Base-by-base conservation (phyloP, 495 filamentous ascomycete species). In the Thermothielavioides terrestris region DNA sequence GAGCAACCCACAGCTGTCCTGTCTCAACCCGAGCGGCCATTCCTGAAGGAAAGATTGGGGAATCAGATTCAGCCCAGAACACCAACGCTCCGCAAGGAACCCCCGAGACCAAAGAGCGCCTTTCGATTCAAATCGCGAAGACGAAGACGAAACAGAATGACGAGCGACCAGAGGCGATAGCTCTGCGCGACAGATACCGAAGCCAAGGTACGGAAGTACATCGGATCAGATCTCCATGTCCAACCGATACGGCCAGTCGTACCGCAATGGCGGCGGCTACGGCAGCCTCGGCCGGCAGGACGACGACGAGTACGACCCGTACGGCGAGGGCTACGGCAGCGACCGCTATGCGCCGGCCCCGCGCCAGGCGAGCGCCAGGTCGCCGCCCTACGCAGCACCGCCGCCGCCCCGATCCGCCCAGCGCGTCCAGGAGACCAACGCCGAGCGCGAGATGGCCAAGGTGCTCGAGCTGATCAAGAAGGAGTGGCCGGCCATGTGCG, bases 401-500 rank as follows among this genome's bases (percentile, higher is more conserved):
- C 59, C 56, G 10, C 59, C 60, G 25, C 58, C 61, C 4, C 55
- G 62, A 18, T 61, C 62, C 15, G 56, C 60, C 49, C 58, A 61
- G 49, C 57, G 60, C 9, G 34, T 37, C 20, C 60, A 62, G 40
- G 69, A 73, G 54, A 64, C 68, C 32, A 72, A 56, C 45, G 71
- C 71, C 44, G 68, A 75, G 57, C 62, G 68, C 40, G 62, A 76
- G 61, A 74, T 76, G 45, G 55, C 62, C 45, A 66, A 71, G 51
- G 73, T 75, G 4, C 67, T 76, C 25, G 72, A 76, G 48, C 59
- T 86, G 41, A 94, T 97, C 55, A 81, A 89, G 62, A 71, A 76
- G 40, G 88, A 94, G 59, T 99, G 91, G 91, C 81, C 84, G 49
- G 85, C 89, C 57, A 92, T 99, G 86, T 83, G 81, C 47, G 77